phyloP scores from a whole-genome alignment of 345 rosid genomes.

The Lepidium sativum region DNA sequence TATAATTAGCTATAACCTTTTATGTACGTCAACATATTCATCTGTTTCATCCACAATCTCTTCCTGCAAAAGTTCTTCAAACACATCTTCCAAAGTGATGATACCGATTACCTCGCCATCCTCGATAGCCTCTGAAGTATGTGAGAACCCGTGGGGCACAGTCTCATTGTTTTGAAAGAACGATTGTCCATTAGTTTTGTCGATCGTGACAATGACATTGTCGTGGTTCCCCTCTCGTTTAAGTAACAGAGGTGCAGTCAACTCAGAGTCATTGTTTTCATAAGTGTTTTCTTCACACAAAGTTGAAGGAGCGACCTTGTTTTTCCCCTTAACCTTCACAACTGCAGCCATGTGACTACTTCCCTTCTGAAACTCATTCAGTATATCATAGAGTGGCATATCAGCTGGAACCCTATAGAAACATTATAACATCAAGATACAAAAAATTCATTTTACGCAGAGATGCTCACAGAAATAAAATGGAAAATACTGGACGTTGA shows the following conservation, averaged over 20 bases:
- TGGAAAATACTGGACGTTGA: background rate
- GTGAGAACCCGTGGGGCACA: constrained; percentile 31
- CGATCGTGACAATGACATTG: constrained; percentile 56
- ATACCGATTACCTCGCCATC: constrained; percentile 95
- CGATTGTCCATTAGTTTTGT: constrained; percentile 34
- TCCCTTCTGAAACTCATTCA: constrained; percentile 97
- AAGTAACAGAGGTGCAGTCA: constrained; percentile 58
- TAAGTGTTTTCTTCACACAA: constrained; percentile 38
- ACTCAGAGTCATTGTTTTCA: constrained; percentile 40
- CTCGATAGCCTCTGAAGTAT: constrained; percentile 61
- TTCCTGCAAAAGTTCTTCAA: constrained; percentile 94
- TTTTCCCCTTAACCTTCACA: constrained; percentile 68
- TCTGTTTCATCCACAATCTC: constrained; percentile 99
- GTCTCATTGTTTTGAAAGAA: constrained; percentile 29
- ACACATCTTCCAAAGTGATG: constrained; percentile 94
- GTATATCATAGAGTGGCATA: constrained; percentile 93
- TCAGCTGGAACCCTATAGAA: constrained; percentile 81
- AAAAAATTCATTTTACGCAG: background rate
- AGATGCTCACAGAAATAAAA: background rate
- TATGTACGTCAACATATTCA: constrained; percentile 96
- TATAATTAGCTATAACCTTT: constrained; percentile 36
- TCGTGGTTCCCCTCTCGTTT: constrained; percentile 52
- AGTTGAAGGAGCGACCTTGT: constrained; percentile 35
- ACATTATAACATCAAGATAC: background rate
- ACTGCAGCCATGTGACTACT: constrained; percentile 99